These are phyloP conservation scores for Corylus avellana DNA, from an alignment of 306 rosid species.

Conservation along the genomic window DNA sequence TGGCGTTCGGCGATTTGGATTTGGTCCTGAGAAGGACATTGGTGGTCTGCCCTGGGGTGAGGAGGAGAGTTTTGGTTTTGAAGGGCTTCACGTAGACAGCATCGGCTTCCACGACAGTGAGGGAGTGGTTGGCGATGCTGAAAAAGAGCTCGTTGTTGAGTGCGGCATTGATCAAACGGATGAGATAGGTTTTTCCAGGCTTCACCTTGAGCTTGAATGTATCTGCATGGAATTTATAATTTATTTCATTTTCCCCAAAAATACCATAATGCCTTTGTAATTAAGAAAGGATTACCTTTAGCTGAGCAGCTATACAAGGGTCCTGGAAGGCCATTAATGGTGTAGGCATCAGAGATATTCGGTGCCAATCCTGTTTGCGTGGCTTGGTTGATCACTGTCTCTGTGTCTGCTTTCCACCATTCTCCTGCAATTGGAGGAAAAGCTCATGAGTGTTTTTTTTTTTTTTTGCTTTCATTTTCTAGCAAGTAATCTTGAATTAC, in stretches of 20 bases:
- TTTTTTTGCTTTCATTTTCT: neutral
- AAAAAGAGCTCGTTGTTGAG: constrained; percentile 68
- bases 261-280: neutral
- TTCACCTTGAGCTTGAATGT: constrained; percentile 62
- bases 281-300: constrained; percentile 36
- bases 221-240: constrained; percentile 33
- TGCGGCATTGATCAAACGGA: constrained; percentile 64
- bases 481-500: constrained; percentile 28
- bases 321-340: constrained; percentile 78
- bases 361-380: constrained; percentile 61
- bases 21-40: constrained; percentile 62
- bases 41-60: constrained; percentile 74
- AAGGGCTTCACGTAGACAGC: constrained; percentile 70
- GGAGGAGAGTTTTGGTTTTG: constrained; percentile 45
- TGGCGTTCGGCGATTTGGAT: constrained; percentile 48
- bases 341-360: constrained; percentile 68
- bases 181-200: constrained; percentile 59
- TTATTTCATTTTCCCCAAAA: neutral
- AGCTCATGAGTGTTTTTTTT: neutral
- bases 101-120: constrained; percentile 69
- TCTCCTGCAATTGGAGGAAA: constrained; percentile 54
- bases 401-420: constrained; percentile 86
- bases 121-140: constrained; percentile 73
- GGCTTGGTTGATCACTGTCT: constrained; percentile 64
- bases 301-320: constrained; percentile 55